Evolutionary conservation across 257 asterid genomes (phyloP), one percentile per base, ranked within the genome.

Genomic region (Solanum tarapatanum): DNA sequence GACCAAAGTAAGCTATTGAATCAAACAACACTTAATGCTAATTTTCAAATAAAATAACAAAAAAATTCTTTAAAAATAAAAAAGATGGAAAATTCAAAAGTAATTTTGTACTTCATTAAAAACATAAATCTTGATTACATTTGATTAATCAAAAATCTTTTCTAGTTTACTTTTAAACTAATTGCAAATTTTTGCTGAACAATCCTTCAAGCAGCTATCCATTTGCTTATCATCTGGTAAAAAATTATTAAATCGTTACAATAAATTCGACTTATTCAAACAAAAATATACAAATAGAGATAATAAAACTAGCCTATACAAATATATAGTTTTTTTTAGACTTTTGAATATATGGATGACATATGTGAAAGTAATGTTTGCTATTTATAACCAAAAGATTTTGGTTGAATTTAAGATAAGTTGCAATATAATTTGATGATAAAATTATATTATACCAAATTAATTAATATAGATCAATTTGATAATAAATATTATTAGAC

Each of bases 1-100:
- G 51, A 43, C 51, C 11, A 43, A 43, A 43, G 51, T 43, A 43
- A 11, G 51, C 51, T 43, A 16, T 43, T 43, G 51, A 43, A 3
- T 43, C 16, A 43, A 43, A 43, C 0, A 43, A 0, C 51, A 2
- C 51, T 43, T 43, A 11, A 43, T 16, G 51, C 5, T 43, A 0
- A 1, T 43, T 43, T 41, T 43, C 16, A 43, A 43, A 43, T 11
- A 43, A 41, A 43, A 11, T 43, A 11, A 43, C 51, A 3, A 43
- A 11, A 43, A 43, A 43, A 43, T 0, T 43, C 51, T 43, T 43
- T 43, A 43, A 37, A 43, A 43, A 43, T 43, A 11, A 43, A 43
- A 66, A 66, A 24, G 0, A 66, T 60, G 17, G 19, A 66, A 13
- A 11, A 24, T 66, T 66, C 2, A 24, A 26, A 66, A 5, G 14